Conservation (phyloP, 2,329 filamentous ascomycete genomes). For the Venturia aucupariae region DNA sequence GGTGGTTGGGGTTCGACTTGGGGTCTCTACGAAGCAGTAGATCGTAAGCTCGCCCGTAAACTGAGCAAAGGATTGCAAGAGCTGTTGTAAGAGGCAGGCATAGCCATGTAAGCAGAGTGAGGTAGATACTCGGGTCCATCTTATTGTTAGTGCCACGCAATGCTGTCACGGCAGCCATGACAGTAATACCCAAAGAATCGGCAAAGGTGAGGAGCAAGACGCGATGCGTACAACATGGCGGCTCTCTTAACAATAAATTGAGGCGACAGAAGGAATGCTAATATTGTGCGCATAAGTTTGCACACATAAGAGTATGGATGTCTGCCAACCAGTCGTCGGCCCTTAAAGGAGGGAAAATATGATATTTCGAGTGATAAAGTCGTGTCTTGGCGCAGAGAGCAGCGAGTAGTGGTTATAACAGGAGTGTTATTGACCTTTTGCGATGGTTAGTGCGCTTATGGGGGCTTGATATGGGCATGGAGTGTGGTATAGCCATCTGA, state of each 20-base stretch:
- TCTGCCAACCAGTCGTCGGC: not conserved
- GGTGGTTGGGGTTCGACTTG: not conserved
- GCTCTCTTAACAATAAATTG: not conserved
- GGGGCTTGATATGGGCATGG: not conserved
- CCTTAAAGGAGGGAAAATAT: constrained; percentile 1
- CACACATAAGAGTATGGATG: constrained; percentile 7
- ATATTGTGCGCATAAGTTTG: not conserved
- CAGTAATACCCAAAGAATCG: not conserved
- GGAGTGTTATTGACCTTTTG: not conserved
- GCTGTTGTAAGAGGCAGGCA: not conserved
- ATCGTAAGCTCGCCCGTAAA: not conserved
- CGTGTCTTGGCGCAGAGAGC: not conserved
- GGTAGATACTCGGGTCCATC: not conserved
- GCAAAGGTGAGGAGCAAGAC: not conserved
- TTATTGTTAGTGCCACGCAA: not conserved
- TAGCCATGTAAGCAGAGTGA: constrained; percentile 1
- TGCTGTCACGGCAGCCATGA: not conserved
- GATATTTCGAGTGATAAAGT: not conserved
- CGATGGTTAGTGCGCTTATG: not conserved
- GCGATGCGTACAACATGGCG: constrained; percentile 9
- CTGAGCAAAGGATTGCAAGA: not conserved
- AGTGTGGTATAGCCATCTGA: not conserved
- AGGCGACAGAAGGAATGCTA: not conserved
- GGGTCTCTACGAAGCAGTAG: not conserved
- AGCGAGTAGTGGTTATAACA: constrained; percentile 2